Evolutionary conservation across 164 flowering plant species (phyloP).

Genomic region (Amborella trichopoda): DNA sequence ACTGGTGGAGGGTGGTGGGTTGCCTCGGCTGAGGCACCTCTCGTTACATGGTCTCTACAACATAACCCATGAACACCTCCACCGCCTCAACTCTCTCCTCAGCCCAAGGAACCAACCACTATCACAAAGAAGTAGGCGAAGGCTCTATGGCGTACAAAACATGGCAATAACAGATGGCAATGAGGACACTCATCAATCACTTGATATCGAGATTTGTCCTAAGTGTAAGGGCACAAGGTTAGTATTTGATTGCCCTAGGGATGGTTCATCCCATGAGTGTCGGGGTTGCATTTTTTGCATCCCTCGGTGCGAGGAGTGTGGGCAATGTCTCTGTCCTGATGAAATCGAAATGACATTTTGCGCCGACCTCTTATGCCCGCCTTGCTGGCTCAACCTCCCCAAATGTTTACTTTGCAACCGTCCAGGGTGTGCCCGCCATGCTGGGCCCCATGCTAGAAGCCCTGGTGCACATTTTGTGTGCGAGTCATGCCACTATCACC

Average conservation of each 20-base stretch:
- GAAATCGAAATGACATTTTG: constrained; percentile 42
- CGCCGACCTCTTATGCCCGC: constrained; percentile 36
- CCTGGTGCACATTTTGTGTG: too few relatives aligned
- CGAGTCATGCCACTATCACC: too few relatives aligned
- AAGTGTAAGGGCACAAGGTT: constrained; percentile 37
- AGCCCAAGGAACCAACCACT: constrained; percentile 7
- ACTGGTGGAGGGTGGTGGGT: constrained; percentile 24
- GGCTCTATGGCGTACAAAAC: neutral
- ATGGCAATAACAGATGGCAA: too few relatives aligned
- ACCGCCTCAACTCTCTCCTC: constrained; percentile 23
- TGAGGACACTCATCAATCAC: constrained; percentile 2
- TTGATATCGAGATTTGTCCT: constrained; percentile 65
- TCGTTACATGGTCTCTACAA: constrained; percentile 39
- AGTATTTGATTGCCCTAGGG: constrained; percentile 59
- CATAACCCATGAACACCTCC: constrained; percentile 32
- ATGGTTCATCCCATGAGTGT: constrained; percentile 19
- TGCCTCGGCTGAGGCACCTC: constrained; percentile 28
- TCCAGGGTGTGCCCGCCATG: too few relatives aligned
- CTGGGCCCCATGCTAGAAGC: too few relatives aligned
- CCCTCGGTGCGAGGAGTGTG: constrained; percentile 67
- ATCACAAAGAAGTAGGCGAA: constrained; percentile 4
- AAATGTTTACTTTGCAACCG: constrained; percentile 65
- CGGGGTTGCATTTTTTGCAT: constrained; percentile 53
- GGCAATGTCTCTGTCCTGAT: constrained; percentile 36
- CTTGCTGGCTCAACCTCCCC: constrained; percentile 64